A percentile compares a stretch with the other conserved stretches of the same genome.
Conservation (phyloP, 768 basidiomycete species). For the Lactarius psammicola region DNA sequence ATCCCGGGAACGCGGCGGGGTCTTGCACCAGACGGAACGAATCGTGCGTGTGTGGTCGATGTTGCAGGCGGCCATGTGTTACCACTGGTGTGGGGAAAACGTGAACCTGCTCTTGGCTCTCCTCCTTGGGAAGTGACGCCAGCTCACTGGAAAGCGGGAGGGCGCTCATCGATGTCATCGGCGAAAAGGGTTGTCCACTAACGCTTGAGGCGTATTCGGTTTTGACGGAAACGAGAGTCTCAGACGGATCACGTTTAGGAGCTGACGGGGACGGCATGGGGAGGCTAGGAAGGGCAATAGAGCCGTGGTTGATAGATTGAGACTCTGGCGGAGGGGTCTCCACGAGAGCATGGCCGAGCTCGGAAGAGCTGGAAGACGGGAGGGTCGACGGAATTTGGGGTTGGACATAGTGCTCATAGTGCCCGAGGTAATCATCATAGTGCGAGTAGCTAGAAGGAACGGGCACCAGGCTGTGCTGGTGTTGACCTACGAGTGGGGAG, state of each 20-base stretch:
- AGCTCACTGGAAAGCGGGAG: slow-evolving; percentile 7
- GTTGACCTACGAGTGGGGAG: slow-evolving; percentile 6
- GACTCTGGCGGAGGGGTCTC: slow-evolving; percentile 17
- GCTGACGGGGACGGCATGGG: background rate
- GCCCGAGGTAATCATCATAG: slow-evolving; percentile 6
- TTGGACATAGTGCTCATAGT: slow-evolving; percentile 1
- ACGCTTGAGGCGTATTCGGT: slow-evolving; percentile 6
- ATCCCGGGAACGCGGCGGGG: slow-evolving; percentile 20
- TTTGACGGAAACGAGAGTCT: slow-evolving; percentile 9
- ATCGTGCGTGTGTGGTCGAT: slow-evolving; percentile 7
- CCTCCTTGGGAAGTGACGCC: slow-evolving; percentile 15
- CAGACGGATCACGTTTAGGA: background rate
- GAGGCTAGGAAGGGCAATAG: slow-evolving; percentile 18
- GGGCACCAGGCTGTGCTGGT: slow-evolving; percentile 10
- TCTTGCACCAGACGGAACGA: slow-evolving; percentile 24
- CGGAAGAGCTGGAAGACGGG: slow-evolving; percentile 20
- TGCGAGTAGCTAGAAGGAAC: slow-evolving; percentile 4
- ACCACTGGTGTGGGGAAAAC: background rate
- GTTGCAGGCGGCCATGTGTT: slow-evolving; percentile 9
- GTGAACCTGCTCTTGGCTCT: slow-evolving; percentile 3
- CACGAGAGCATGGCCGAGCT: slow-evolving; percentile 24
- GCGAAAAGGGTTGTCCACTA: slow-evolving; percentile 10
- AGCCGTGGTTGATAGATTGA: background rate
- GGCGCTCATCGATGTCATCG: slow-evolving; percentile 6
- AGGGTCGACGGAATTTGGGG: slow-evolving; percentile 2